phyloP scores from a whole-genome alignment of 208 protist species.

The Leishmania martiniquensis region DNA sequence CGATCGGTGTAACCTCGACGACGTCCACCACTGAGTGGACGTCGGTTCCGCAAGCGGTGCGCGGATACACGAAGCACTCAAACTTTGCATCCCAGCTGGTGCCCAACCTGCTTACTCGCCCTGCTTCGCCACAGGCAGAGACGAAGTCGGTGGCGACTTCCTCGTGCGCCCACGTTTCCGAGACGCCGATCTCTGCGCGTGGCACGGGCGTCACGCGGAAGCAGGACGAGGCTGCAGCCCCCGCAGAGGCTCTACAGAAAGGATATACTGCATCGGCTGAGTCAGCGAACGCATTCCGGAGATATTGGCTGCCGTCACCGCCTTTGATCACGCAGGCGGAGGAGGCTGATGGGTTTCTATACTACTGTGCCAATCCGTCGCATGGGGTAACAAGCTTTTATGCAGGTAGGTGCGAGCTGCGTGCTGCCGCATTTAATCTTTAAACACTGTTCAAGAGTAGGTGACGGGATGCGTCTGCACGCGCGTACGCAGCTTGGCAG shows the following conservation, averaged over 20 bases:
- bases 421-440: slow-evolving; percentile 5
- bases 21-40: not conserved
- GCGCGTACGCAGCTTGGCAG: not conserved
- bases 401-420: slow-evolving; percentile 2
- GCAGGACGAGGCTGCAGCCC: not conserved
- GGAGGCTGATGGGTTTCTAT: slow-evolving; percentile 52
- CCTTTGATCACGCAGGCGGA: slow-evolving; percentile 35
- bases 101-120: slow-evolving; percentile 6
- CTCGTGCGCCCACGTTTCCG: not conserved
- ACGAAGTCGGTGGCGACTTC: not conserved
- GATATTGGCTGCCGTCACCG: not conserved
- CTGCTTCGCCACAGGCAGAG: not conserved
- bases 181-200: not conserved
- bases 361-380: slow-evolving; percentile 79
- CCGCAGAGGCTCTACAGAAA: not conserved
- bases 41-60: not conserved
- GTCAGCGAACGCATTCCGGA: not conserved
- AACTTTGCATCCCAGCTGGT: slow-evolving; percentile 1
- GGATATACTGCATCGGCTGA: not conserved
- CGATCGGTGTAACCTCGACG: not conserved
- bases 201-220: not conserved
- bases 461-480: not conserved
- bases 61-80: slow-evolving; percentile 17
- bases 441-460: not conserved
- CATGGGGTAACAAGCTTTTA: slow-evolving; percentile 12